Percentiles rank a stretch among this genome's conserved stretches.
These are phyloP conservation scores for Epichloe uncinata DNA, from an alignment of 2,329 filamentous ascomycete species.

Conservation along the genomic window DNA sequence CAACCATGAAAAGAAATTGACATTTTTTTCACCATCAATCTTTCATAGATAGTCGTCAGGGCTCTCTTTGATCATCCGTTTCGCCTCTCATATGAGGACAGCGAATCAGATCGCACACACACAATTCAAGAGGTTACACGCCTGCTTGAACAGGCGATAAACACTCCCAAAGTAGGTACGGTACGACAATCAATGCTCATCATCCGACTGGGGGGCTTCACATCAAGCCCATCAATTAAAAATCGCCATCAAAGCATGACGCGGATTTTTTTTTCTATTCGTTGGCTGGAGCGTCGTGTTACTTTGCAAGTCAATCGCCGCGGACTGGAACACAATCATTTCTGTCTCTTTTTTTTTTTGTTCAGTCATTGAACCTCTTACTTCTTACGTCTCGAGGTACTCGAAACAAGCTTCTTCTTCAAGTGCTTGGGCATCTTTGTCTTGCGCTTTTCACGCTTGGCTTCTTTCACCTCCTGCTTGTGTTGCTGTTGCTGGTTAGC, in stretches of 20 bases:
- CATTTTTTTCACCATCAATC: background rate
- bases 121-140: slow-evolving; percentile 26
- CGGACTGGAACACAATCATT: background rate
- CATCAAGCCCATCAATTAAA: background rate
- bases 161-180: slow-evolving; percentile 13
- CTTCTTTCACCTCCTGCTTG: slow-evolving; percentile 86
- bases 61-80: slow-evolving; percentile 40
- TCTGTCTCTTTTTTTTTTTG: background rate
- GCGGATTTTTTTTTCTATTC: background rate
- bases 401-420: slow-evolving; percentile 75
- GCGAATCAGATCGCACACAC: slow-evolving; percentile 5
- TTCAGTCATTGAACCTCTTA: slow-evolving; percentile 15
- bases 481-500: slow-evolving; percentile 37
- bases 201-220: slow-evolving; percentile 26
- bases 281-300: background rate
- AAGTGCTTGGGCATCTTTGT: slow-evolving; percentile 93
- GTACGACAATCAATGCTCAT: slow-evolving; percentile 28
- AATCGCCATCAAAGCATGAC: background rate
- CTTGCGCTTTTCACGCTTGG: slow-evolving; percentile 84
- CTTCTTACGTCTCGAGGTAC: slow-evolving; percentile 50
- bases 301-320: background rate
- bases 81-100: background rate
- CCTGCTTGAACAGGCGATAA: slow-evolving; percentile 10
- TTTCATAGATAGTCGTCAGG: slow-evolving; percentile 17
- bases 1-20: no score